Conservation (phyloP, 2,329 filamentous ascomycete genomes). For the Pseudopyricularia cyperi region DNA sequence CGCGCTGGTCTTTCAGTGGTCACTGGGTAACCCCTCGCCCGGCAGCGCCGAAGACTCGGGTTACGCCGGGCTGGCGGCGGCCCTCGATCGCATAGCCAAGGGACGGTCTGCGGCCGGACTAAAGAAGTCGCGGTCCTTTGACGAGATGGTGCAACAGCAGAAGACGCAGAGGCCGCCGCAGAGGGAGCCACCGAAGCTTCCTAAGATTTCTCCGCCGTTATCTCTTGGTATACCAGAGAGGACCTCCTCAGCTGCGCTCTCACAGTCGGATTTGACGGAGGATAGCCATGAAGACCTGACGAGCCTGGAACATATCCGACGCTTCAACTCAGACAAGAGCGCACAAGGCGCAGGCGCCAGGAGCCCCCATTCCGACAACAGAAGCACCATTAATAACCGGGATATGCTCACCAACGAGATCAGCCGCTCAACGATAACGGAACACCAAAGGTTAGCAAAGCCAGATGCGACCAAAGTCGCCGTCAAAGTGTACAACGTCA, state of each 20-base stretch:
- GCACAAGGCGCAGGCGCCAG: background rate
- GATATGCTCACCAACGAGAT: background rate
- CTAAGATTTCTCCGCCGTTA: conserved; percentile 8
- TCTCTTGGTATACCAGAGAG: conserved; percentile 7
- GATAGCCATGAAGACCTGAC: conserved; percentile 5
- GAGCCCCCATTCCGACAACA: background rate
- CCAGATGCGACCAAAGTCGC: background rate
- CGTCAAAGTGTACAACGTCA: background rate
- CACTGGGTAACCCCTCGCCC: conserved; percentile 41
- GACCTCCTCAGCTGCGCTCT: conserved; percentile 3
- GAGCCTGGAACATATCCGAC: conserved; percentile 5
- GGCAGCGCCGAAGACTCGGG: conserved; percentile 51
- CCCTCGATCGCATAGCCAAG: conserved; percentile 38
- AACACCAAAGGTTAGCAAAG: background rate
- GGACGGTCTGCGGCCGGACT: conserved; percentile 12
- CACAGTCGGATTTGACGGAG: conserved; percentile 2
- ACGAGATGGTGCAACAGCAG: conserved; percentile 5
- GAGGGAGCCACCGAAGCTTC: conserved; percentile 5
- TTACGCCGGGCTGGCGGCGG: conserved; percentile 53
- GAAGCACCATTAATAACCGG: background rate
- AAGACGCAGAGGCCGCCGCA: background rate
- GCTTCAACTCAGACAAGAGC: conserved; percentile 1
- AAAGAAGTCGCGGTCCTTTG: conserved; percentile 16
- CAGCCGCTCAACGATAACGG: background rate
- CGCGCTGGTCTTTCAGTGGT: conserved; percentile 53